phyloP scores from a whole-genome alignment of 2,329 filamentous ascomycete genomes.

The Alternaria conjuncta region DNA sequence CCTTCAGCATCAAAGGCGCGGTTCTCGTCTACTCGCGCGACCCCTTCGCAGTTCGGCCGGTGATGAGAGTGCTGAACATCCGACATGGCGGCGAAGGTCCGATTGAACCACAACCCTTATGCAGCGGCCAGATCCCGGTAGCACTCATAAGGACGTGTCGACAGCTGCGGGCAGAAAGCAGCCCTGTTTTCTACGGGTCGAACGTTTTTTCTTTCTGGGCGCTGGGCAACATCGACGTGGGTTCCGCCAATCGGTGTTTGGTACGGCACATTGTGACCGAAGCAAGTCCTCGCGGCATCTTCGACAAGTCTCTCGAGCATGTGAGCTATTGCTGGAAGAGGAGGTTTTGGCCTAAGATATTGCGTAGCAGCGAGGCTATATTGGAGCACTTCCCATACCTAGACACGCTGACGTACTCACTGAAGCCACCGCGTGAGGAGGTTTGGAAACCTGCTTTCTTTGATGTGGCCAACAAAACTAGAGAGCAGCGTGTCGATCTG shows the following conservation, averaged over 20 bases:
- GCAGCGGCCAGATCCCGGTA: slow-evolving; percentile 19
- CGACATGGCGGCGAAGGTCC: slow-evolving; percentile 32
- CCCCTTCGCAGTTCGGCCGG: slow-evolving; percentile 14
- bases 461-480: slow-evolving; percentile 29
- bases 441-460: slow-evolving; percentile 37
- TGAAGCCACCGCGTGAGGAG: slow-evolving; percentile 25
- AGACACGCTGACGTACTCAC: slow-evolving; percentile 29
- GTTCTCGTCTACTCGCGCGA: slow-evolving; percentile 37
- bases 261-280: slow-evolving; percentile 34
- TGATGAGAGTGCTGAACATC: slow-evolving; percentile 30
- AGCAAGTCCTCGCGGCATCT: slow-evolving; percentile 28
- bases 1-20: slow-evolving; percentile 31
- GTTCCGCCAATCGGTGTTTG: slow-evolving; percentile 8
- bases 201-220: slow-evolving; percentile 53
- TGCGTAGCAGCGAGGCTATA: slow-evolving; percentile 19
- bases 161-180: slow-evolving; percentile 52
- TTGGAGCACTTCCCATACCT: slow-evolving; percentile 33
- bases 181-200: slow-evolving; percentile 54
- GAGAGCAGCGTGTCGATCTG: slow-evolving; percentile 33
- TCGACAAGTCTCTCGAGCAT: slow-evolving; percentile 27
- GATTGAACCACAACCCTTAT: slow-evolving; percentile 27
- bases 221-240: slow-evolving; percentile 19
- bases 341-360: slow-evolving; percentile 38
- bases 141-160: slow-evolving; percentile 47
- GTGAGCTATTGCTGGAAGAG: slow-evolving; percentile 38